Evolutionary conservation across 768 basidiomycete species (phyloP).

Genomic region (Rhodotorula graminis): DNA sequence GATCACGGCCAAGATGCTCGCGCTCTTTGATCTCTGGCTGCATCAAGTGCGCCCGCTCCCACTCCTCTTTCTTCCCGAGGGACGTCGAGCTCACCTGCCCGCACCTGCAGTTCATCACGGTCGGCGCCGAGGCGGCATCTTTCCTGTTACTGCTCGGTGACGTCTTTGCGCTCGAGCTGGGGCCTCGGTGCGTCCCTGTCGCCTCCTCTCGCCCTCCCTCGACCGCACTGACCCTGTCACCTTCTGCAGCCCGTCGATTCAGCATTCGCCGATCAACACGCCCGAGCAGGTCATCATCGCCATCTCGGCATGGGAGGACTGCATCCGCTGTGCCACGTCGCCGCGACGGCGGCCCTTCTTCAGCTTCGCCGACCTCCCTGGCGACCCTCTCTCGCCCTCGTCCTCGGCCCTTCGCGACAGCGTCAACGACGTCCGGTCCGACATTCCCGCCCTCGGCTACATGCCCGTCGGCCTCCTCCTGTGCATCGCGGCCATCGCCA

Average conservation of each 20-base stretch:
- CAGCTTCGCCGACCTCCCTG: constrained; percentile 10
- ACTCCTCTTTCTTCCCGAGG: neutral
- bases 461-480: constrained; percentile 26
- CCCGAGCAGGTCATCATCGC: constrained; percentile 9
- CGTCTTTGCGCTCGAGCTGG: constrained; percentile 23
- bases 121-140: constrained; percentile 13
- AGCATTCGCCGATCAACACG: neutral
- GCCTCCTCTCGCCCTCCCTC: too few species aligned
- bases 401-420: neutral
- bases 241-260: constrained; percentile 6
- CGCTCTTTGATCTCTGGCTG: constrained; percentile 16
- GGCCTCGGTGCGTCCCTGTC: constrained; percentile 12
- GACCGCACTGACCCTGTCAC: neutral
- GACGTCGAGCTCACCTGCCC: too few species aligned
- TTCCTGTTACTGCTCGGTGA: constrained; percentile 24
- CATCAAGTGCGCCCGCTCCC: constrained; percentile 8
- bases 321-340: constrained; percentile 15
- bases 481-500: constrained; percentile 24
- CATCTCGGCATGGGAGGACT: constrained; percentile 20
- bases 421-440: neutral
- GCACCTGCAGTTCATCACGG: constrained; percentile 5
- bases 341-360: constrained; percentile 15
- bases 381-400: constrained; percentile 4
- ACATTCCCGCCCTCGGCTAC: constrained; percentile 13
- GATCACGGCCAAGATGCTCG: constrained; percentile 20